Evolutionary conservation across 176 grass and related monocot species (phyloP).

Genomic region (Phragmites australis): DNA sequence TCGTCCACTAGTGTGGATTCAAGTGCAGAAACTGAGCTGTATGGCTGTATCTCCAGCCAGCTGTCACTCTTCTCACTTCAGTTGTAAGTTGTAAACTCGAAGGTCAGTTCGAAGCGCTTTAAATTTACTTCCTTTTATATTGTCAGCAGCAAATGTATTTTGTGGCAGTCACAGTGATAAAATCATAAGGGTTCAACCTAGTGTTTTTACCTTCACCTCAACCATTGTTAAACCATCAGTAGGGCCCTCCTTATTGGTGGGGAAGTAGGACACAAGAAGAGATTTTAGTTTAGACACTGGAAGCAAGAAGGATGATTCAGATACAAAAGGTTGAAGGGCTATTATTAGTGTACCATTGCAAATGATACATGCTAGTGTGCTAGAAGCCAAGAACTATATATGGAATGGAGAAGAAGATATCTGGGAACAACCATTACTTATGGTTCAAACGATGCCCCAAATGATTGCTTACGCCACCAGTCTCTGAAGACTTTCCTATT

Average conservation of each 20-base stretch:
- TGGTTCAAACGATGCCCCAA: neutral
- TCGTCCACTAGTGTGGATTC: too few relatives aligned
- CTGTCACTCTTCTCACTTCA: neutral
- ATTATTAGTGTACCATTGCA: slow-evolving; percentile 14
- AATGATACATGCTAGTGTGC: neutral
- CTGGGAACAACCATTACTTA: neutral
- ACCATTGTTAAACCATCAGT: slow-evolving; percentile 40
- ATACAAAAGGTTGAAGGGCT: slow-evolving; percentile 27
- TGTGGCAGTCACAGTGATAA: neutral
- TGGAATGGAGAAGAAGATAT: neutral
- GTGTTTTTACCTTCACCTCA: slow-evolving; percentile 58
- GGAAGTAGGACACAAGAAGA: slow-evolving; percentile 17
- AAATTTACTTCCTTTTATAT: neutral
- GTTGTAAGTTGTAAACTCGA: neutral
- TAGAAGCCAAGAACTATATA: neutral
- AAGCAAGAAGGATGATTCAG: slow-evolving; percentile 12
- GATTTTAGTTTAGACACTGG: slow-evolving; percentile 18
- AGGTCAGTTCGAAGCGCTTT: neutral
- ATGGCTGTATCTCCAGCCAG: neutral
- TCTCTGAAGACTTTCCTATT: neutral
- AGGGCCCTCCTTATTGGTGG: slow-evolving; percentile 8
- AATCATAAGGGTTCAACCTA: slow-evolving; percentile 5
- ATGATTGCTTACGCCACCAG: neutral
- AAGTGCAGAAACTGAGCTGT: neutral
- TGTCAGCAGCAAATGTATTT: neutral